Base-by-base conservation (phyloP, 2,329 filamentous ascomycete genomes). In the Tolypocladium ovalisporum region DNA sequence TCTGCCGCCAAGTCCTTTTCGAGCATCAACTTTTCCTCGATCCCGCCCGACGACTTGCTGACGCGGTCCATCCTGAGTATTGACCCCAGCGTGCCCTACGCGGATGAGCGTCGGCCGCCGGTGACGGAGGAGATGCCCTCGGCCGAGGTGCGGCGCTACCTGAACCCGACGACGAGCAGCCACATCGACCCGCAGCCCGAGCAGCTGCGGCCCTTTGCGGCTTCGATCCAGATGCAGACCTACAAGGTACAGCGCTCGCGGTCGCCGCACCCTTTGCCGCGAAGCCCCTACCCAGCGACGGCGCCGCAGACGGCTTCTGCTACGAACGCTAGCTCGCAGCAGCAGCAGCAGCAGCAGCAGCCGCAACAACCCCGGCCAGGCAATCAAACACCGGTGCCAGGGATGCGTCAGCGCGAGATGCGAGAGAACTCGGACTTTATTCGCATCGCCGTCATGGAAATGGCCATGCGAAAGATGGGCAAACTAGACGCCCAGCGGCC, bases 351-450 rank as follows among this genome's bases (percentile, higher is more conserved):
- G 19, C 47, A 51, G 5, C 47, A 51, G 57, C 47, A 22, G 19
- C 47, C 34, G 5, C 47, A 51, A 2, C 62, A 68, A 5, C 64
- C 70, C 10, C 54, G 39, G 10, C 19, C 54, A 2, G 27, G 27
- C 1, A 35, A 1, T 13, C 39, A 39, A 5, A 65, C 69, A 36
- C 65, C 71, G 40, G 72, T 67, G 56, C 74, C 76, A 55, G 75
- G 76, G 62, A 74, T 77, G 64, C 80, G 84, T 27, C 85, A 86
- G 68, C 79, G 85, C 52, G 85, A 88, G 68, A 81, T 86, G 75
- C 81, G 85, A 35, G 85, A 88, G 68, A 88, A 88, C 63, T 79
- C 84, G 44, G 84, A 88, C 65, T 88, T 88, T 65, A 87, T 88
- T 65, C 81, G 85, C 63, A 81, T 88, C 56, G 85, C 85, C 39